Evolutionary conservation across 768 basidiomycete species (phyloP), one percentile per base, ranked within the genome.

Genomic region (Boletus vinaceobasis): DNA sequence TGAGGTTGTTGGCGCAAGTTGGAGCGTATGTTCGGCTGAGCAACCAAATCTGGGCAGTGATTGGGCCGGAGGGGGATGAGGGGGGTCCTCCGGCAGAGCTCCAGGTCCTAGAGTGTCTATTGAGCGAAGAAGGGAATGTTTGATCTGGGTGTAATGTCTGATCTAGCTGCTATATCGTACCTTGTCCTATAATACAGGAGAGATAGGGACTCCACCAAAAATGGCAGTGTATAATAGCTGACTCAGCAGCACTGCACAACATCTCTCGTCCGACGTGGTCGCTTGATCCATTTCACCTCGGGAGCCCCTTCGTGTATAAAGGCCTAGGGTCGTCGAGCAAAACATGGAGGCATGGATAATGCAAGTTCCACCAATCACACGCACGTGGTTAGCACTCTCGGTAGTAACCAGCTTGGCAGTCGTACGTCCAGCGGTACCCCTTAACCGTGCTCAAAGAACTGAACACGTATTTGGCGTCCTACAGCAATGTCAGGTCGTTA

Each of bases 401-500:
- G 83, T 96, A 13, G 75, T 85, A 14, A 88, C 85, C 7, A 95
- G 91, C 65, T 64, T 96, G 48, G 88, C 93, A 17, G 90, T 96
- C 59, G 94, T 96, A 69, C 63, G 92, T 84, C 43, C 29, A 38
- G n/a, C 15, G 23, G 27, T 33, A 4, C 31, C 29, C 38, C 29
- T 50, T 33, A n/a, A 45, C 14, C 14, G 35, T 38, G 43, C 19
- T 44, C 31, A 7, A 27, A 7, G 37, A 48, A 44, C 55, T 61
- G 44, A 57, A 27, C 47, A 36, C 40, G 17, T 37, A 57, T 43
- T 49, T 17, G 27, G 23, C 29, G 10, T 46, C 53, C 53, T 29
- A 29, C 50, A 97, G 94, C 94, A 98, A 93, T 92, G 87, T 63
- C 88, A 95, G 65, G 75, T 93, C 27, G 83, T 98, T 4, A 92